Conservation (phyloP, 2,329 filamentous ascomycete species). For the Cladophialophora carrionii region DNA sequence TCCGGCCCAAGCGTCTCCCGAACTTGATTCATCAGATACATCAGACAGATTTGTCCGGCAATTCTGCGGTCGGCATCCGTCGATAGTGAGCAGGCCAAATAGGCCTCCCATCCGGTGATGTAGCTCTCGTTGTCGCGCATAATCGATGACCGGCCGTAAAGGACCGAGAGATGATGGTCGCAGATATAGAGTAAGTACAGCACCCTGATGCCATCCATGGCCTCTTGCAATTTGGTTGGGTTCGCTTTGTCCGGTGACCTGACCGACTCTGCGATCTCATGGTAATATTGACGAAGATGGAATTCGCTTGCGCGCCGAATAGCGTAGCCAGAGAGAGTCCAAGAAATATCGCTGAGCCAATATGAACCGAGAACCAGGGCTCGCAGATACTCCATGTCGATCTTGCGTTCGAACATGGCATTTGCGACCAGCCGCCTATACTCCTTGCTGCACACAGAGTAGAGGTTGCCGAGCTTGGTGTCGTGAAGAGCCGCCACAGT, state of each 20-base stretch:
- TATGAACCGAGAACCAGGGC: constrained; percentile 60
- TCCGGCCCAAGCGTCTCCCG: constrained; percentile 51
- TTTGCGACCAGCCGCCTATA: constrained; percentile 57
- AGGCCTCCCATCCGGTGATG: constrained; percentile 44
- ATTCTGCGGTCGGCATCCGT: constrained; percentile 44
- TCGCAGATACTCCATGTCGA: constrained; percentile 56
- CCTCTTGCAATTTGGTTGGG: constrained; percentile 35
- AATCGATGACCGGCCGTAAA: constrained; percentile 51
- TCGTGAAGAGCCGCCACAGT: constrained; percentile 57
- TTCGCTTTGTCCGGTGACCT: constrained; percentile 36
- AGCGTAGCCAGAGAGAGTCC: constrained; percentile 50
- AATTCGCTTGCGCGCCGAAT: constrained; percentile 51
- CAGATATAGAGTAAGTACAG: constrained; percentile 51
- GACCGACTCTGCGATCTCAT: constrained; percentile 41
- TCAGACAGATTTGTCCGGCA: constrained; percentile 50
- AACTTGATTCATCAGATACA: constrained; percentile 51
- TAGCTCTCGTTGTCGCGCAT: constrained; percentile 46
- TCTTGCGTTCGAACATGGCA: constrained; percentile 57
- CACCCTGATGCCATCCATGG: constrained; percentile 43
- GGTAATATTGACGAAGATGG: constrained; percentile 49
- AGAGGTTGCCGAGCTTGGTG: constrained; percentile 39
- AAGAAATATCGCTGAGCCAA: constrained; percentile 59
- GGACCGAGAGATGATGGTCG: constrained; percentile 52
- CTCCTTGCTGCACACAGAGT: constrained; percentile 53
- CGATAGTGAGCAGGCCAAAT: constrained; percentile 42